Conservation (phyloP, 345 rosid species). For the Boechera divaricarpa region DNA sequence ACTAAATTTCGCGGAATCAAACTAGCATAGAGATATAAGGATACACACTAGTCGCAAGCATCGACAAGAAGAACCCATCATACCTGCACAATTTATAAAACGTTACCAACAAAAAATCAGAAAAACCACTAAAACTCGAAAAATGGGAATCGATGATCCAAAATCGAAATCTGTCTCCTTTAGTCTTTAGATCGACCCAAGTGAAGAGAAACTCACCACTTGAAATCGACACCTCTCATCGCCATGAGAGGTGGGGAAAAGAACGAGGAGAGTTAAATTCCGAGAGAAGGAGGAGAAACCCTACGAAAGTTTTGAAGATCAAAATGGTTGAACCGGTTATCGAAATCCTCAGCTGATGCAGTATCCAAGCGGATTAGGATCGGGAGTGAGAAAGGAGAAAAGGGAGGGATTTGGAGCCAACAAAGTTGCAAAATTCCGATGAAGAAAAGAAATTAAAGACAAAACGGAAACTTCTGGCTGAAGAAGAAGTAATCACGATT, state of each 20-base stretch:
- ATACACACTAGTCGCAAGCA: conserved; percentile 99
- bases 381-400: conserved; percentile 14
- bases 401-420: conserved; percentile 21
- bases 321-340: background rate
- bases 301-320: background rate
- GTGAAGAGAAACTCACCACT: conserved; percentile 64
- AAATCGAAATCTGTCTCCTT: conserved; percentile 16
- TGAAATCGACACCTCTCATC: conserved; percentile 88
- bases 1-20: conserved; percentile 7
- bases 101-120: conserved; percentile 15
- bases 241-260: conserved; percentile 56
- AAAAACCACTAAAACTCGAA: background rate
- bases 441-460: background rate
- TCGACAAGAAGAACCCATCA: conserved; percentile 98
- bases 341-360: conserved; percentile 12
- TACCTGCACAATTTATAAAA: conserved; percentile 63
- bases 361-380: conserved; percentile 12
- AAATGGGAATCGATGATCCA: conserved; percentile 13
- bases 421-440: background rate
- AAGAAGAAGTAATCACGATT: conserved; percentile 3
- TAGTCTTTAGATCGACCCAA: conserved; percentile 19
- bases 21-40: conserved; percentile 49
- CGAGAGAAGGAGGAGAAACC: conserved; percentile 5
- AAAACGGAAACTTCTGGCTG: conserved; percentile 34
- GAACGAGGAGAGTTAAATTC: background rate